Evolutionary conservation across 1,284 basidiomycete genomes (phyloP).

Genomic region (Cutaneotrichosporon sp.): DNA sequence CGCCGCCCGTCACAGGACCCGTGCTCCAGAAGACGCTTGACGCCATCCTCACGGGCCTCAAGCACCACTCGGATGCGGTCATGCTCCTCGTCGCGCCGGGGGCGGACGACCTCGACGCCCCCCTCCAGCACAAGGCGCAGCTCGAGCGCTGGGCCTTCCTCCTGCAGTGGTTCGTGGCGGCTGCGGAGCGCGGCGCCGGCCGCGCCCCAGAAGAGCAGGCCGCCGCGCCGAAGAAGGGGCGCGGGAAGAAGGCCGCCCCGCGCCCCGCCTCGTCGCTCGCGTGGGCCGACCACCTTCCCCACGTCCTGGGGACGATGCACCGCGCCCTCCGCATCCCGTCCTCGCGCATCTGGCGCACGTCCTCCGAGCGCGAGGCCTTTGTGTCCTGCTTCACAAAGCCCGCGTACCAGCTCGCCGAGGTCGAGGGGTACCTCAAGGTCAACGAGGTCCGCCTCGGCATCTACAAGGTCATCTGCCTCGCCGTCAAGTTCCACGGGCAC

Average conservation of each 20-base stretch:
- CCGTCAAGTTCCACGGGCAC: conserved; percentile 90
- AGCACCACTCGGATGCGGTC: conserved; percentile 40
- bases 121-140: conserved; percentile 67
- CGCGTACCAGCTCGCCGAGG: conserved; percentile 82
- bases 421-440: conserved; percentile 83
- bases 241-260: conserved; percentile 60
- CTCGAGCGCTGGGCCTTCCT: conserved; percentile 88
- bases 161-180: conserved; percentile 77
- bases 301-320: conserved; percentile 67
- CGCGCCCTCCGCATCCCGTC: conserved; percentile 73
- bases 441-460: conserved; percentile 70
- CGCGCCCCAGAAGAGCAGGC: conserved; percentile 29
- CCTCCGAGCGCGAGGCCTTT: conserved; percentile 78
- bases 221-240: conserved; percentile 14
- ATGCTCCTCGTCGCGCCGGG: conserved; percentile 29
- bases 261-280: conserved; percentile 58
- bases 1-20: conserved; percentile 34
- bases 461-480: conserved; percentile 86
- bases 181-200: conserved; percentile 70
- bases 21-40: conserved; percentile 47
- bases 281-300: conserved; percentile 76
- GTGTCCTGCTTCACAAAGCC: conserved; percentile 81
- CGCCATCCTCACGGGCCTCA: conserved; percentile 39
- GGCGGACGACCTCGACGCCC: conserved; percentile 66
- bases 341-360: conserved; percentile 82